These are phyloP conservation scores for Prunus persica DNA, from an alignment of 306 rosid species.

Conservation along the genomic window Prunus_persica_NCBIv2 NC_034016.1:3583001-3583500, in stretches of 20 bases:
- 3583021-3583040: slow-evolving; percentile 29
- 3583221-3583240: slow-evolving; percentile 77
- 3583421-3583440: slow-evolving; percentile 33
- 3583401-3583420: slow-evolving; percentile 66
- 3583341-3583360: slow-evolving; percentile 78
- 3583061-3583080: slow-evolving; percentile 66
- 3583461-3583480: slow-evolving; percentile 63
- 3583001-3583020: background rate
- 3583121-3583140: slow-evolving; percentile 74
- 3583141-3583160: slow-evolving; percentile 89
- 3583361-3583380: slow-evolving; percentile 81
- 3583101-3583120: slow-evolving; percentile 42
- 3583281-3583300: background rate
- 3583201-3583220: slow-evolving; percentile 86
- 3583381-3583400: slow-evolving; percentile 63
- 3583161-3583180: slow-evolving; percentile 86
- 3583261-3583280: background rate
- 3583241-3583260: slow-evolving; percentile 39
- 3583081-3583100: slow-evolving; percentile 68
- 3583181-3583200: slow-evolving; percentile 88
- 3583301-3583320: slow-evolving; percentile 37
- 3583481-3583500: background rate
- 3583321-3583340: slow-evolving; percentile 87
- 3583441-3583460: slow-evolving; percentile 57
- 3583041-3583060: slow-evolving; percentile 78